phyloP scores from a whole-genome alignment of 768 basidiomycete species.

The Termitomyces eurrhizus region DNA sequence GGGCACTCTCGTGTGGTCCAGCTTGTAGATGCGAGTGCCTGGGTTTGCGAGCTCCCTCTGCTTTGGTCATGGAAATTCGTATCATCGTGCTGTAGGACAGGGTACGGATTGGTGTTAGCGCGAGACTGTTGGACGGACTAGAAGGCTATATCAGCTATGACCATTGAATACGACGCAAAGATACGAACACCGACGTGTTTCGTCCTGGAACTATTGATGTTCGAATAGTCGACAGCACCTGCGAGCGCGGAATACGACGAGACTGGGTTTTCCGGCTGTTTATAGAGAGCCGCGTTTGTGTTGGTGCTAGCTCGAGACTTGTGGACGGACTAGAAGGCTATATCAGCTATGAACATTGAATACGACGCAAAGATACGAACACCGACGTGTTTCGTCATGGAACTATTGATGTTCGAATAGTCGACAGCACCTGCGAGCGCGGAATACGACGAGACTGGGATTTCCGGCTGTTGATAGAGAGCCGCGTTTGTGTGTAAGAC shows the following conservation, averaged over 20 bases:
- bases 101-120: constrained; percentile 3
- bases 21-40: constrained; percentile 4
- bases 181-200: constrained; percentile 9
- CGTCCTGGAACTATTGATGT: constrained; percentile 1
- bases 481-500: constrained; percentile 5
- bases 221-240: constrained; percentile 14
- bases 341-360: not conserved
- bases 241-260: constrained; percentile 19
- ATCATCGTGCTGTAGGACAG: constrained; percentile 11
- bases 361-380: constrained; percentile 6
- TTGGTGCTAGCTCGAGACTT: too few relatives aligned
- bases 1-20: constrained; percentile 3
- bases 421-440: constrained; percentile 18
- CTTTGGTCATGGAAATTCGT: constrained; percentile 7
- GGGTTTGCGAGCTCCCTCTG: constrained; percentile 10
- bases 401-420: not conserved
- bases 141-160: constrained; percentile 1
- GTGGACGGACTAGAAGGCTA: constrained; percentile 7
- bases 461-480: constrained; percentile 1
- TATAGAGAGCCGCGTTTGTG: not conserved
- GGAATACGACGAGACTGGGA: constrained; percentile 18
- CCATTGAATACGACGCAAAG: not conserved
- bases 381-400: constrained; percentile 4
- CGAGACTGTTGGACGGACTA: constrained; percentile 10
- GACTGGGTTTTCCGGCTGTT: constrained; percentile 9